Percentiles rank a stretch among this genome's conserved stretches.
phyloP scores from a whole-genome alignment of 2,329 filamentous ascomycete species.

The Fusarium sp. region DNA sequence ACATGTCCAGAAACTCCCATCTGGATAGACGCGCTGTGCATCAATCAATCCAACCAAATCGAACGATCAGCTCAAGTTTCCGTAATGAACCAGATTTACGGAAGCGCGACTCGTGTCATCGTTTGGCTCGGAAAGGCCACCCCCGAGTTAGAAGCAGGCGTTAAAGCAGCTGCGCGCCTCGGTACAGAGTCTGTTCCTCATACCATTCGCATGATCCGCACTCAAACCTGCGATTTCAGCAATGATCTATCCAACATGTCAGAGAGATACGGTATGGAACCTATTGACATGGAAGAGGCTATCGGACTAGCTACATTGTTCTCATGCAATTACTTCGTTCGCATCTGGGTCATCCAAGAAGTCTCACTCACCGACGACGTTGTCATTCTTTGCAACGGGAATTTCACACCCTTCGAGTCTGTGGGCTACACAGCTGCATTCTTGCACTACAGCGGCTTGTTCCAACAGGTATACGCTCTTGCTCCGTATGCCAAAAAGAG shows the following conservation, averaged over 20 bases:
- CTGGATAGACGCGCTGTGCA: constrained; percentile 13
- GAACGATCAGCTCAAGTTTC: constrained; percentile 12
- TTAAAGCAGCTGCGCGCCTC: constrained; percentile 1
- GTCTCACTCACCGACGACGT: neutral
- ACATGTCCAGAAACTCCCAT: neutral
- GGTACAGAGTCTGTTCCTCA: neutral
- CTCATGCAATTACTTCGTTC: neutral
- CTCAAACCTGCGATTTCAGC: neutral
- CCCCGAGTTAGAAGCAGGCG: neutral
- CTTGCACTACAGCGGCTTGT: constrained; percentile 1
- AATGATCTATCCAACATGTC: neutral
- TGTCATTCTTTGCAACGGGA: neutral
- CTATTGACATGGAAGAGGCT: neutral
- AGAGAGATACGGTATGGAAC: neutral
- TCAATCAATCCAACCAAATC: neutral
- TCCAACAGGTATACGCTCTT: neutral
- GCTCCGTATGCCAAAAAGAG: too few species aligned
- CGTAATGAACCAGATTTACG: neutral
- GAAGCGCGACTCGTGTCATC: neutral
- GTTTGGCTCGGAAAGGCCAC: constrained; percentile 4
- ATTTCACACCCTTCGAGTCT: neutral
- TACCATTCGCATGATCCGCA: neutral
- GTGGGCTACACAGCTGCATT: neutral
- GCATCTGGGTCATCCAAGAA: constrained; percentile 1
- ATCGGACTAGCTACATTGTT: neutral